Evolutionary conservation across 176 grass and related monocot genomes (phyloP).

Genomic region (bread wheat (Triticum aestivum)): DNA sequence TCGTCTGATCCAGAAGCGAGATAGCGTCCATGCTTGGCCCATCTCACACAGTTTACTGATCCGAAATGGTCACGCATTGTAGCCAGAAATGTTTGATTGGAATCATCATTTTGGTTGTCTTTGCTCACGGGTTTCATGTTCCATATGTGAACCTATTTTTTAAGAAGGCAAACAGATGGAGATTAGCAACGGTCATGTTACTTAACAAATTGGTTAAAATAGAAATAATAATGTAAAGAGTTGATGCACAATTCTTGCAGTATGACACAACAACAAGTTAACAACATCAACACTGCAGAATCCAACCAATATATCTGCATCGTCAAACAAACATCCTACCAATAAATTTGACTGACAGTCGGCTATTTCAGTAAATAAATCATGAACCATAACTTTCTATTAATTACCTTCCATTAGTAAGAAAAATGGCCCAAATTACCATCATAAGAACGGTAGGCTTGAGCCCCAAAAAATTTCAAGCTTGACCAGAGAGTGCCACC

Average conservation of each 20-base stretch:
- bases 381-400: neutral
- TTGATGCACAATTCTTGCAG: neutral
- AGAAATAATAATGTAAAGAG: neutral
- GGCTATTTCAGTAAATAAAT: neutral
- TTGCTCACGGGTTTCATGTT: constrained; percentile 82
- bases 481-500: too few relatives aligned
- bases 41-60: constrained; percentile 97
- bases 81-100: constrained; percentile 65
- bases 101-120: constrained; percentile 39
- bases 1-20: constrained; percentile 98
- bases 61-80: constrained; percentile 92
- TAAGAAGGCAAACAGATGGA: neutral
- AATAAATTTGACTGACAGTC: neutral
- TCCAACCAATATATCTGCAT: neutral
- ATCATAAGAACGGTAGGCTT: too few relatives aligned
- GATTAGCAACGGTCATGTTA: neutral
- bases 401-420: neutral
- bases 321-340: neutral
- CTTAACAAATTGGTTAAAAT: neutral
- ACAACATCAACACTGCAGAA: too few relatives aligned
- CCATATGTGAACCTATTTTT: constrained; percentile 89
- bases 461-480: too few relatives aligned
- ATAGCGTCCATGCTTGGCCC: constrained; percentile 78
- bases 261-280: neutral
- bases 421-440: neutral